These are phyloP conservation scores for Hypomyces perniciosus DNA, from an alignment of 2,329 filamentous ascomycete genomes.

Conservation along the genomic window DNA sequence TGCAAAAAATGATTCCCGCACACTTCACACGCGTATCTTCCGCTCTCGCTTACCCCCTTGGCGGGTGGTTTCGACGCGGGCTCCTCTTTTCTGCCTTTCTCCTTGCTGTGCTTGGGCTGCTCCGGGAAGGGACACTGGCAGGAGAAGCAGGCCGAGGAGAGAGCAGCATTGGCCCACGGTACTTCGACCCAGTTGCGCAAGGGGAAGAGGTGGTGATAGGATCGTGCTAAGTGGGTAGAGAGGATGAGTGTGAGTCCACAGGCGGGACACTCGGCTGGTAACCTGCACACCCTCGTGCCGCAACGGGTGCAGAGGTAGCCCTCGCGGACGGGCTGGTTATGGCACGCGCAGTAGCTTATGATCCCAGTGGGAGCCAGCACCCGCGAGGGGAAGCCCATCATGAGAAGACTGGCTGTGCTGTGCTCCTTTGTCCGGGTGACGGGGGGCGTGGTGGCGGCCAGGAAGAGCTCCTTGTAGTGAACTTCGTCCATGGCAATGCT, in stretches of 20 bases:
- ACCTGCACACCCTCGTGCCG: slow-evolving; percentile 76
- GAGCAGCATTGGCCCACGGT: slow-evolving; percentile 65
- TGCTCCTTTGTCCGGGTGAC: slow-evolving; percentile 63
- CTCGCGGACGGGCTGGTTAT: slow-evolving; percentile 72
- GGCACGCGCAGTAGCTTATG: slow-evolving; percentile 80
- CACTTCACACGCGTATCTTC: slow-evolving; percentile 81
- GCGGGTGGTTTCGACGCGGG: slow-evolving; percentile 19
- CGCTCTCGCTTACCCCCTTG: slow-evolving; percentile 75
- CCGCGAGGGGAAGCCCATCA: slow-evolving; percentile 97
- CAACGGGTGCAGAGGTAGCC: slow-evolving; percentile 92
- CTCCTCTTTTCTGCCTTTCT: slow-evolving; percentile 17
- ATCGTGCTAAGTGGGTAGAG: slow-evolving; percentile 87
- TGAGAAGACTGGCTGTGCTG: slow-evolving; percentile 63
- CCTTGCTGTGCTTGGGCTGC: not conserved
- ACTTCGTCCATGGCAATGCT: slow-evolving; percentile 69
- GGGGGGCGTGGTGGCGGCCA: slow-evolving; percentile 83
- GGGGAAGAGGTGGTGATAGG: slow-evolving; percentile 88
- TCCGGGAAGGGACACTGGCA: slow-evolving; percentile 70
- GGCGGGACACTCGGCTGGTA: slow-evolving; percentile 85
- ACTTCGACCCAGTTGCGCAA: slow-evolving; percentile 88
- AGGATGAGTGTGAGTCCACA: slow-evolving; percentile 90
- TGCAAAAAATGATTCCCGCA: slow-evolving; percentile 88
- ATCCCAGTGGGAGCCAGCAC: slow-evolving; percentile 62
- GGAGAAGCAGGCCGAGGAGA: slow-evolving; percentile 64
- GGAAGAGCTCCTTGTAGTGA: slow-evolving; percentile 83